Evolutionary conservation across 2,329 filamentous ascomycete genomes (phyloP).

Genomic region (Fusarium sarcochroum): DNA sequence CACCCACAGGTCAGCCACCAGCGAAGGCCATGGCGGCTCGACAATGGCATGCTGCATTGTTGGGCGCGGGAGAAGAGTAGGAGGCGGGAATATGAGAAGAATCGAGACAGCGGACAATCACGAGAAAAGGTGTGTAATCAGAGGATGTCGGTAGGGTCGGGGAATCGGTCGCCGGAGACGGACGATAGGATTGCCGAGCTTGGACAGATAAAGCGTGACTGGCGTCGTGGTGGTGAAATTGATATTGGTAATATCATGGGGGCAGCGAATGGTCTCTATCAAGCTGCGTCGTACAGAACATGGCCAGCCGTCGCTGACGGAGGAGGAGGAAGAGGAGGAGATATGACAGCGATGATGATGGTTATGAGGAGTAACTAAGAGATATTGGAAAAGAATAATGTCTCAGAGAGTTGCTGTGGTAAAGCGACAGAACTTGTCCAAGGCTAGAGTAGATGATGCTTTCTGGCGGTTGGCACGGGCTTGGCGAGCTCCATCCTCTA

Average conservation of each 20-base stretch:
- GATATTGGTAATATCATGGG: conserved; percentile 45
- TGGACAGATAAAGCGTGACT: conserved; percentile 29
- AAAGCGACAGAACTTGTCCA: conserved; percentile 5
- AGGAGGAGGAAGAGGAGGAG: conserved; percentile 9
- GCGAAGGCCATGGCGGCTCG: conserved; percentile 45
- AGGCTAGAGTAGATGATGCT: conserved; percentile 25
- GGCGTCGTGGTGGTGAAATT: conserved; percentile 32
- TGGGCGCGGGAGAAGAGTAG: conserved; percentile 33
- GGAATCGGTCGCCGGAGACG: conserved; percentile 22
- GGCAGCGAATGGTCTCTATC: conserved; percentile 42
- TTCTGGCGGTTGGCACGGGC: conserved; percentile 41
- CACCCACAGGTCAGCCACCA: conserved; percentile 36
- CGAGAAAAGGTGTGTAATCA: conserved; percentile 18
- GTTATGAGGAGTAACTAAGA: conserved; percentile 4
- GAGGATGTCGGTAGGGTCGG: conserved; percentile 11
- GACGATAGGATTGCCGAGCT: conserved; percentile 31
- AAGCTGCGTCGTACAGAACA: conserved; percentile 38
- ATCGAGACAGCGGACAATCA: conserved; percentile 22
- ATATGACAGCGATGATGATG: not conserved
- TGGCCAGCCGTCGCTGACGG: conserved; percentile 43
- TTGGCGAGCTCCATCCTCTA: conserved; percentile 36
- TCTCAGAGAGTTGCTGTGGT: conserved; percentile 28
- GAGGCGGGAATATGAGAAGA: conserved; percentile 34
- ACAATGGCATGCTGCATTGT: conserved; percentile 47
- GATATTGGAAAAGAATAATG: conserved; percentile 13